phyloP scores from a whole-genome alignment of 179 eudicot species.

The Amaranthus tricolor region DNA sequence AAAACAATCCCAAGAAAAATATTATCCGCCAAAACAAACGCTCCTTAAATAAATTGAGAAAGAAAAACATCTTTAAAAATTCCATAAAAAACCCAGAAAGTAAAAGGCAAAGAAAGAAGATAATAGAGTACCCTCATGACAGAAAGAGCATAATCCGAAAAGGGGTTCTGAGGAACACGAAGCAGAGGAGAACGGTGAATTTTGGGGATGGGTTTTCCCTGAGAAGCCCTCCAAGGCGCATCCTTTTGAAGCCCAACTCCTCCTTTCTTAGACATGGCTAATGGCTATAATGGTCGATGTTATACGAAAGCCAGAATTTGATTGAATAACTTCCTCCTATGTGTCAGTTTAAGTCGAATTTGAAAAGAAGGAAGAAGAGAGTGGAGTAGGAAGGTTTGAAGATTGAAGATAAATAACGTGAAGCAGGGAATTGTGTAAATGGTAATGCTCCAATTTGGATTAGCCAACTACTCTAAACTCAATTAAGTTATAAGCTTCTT shows the following conservation, averaged over 20 bases:
- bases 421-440: background rate
- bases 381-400: background rate
- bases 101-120: background rate
- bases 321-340: background rate
- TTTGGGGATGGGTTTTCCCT: constrained; percentile 69
- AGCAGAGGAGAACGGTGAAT: constrained; percentile 80
- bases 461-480: background rate
- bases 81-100: background rate
- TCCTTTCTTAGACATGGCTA: constrained; percentile 55
- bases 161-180: constrained; percentile 54
- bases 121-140: constrained; percentile 57
- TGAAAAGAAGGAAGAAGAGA: too few relatives aligned
- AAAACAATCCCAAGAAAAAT: background rate
- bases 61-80: background rate
- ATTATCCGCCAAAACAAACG: background rate
- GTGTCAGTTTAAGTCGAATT: background rate
- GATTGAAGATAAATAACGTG: background rate
- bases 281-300: background rate
- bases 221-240: constrained; percentile 83
- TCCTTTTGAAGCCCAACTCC: constrained; percentile 55
- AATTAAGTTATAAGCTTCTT: too few relatives aligned
- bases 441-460: background rate
- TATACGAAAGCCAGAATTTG: too few relatives aligned
- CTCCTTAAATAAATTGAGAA: background rate
- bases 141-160: constrained; percentile 61